These are phyloP conservation scores for Endotrypanum monterogeii DNA, from an alignment of 208 protist species.

Conservation along the genomic window DNA sequence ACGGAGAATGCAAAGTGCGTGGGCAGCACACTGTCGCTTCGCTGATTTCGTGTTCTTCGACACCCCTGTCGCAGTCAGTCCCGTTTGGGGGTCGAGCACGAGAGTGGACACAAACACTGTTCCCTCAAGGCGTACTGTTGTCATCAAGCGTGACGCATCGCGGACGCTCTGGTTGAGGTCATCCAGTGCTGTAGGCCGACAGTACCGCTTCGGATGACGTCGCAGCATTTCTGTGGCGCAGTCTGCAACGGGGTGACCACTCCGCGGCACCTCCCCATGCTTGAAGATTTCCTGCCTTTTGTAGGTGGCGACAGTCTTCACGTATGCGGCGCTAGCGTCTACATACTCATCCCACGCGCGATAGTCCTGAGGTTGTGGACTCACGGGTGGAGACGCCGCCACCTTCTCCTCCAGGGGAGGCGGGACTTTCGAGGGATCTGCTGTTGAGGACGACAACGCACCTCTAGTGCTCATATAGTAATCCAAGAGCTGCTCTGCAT, in stretches of 20 bases:
- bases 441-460: neutral
- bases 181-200: constrained; percentile 33
- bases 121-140: constrained; percentile 20
- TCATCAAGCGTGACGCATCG: constrained; percentile 41
- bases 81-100: constrained; percentile 35
- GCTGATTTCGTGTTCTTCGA: constrained; percentile 45
- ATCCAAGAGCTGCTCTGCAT: constrained; percentile 70
- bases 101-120: constrained; percentile 57
- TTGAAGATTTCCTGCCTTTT: constrained; percentile 19
- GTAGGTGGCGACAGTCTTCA: constrained; percentile 14
- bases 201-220: constrained; percentile 12
- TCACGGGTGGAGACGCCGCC: neutral
- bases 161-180: constrained; percentile 49
- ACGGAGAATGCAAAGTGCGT: constrained; percentile 60
- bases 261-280: constrained; percentile 37
- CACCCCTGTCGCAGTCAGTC: constrained; percentile 57
- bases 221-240: constrained; percentile 45
- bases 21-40: constrained; percentile 60
- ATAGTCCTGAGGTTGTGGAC: neutral
- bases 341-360: constrained; percentile 47
- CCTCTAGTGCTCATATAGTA: constrained; percentile 38
- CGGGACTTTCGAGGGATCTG: neutral
- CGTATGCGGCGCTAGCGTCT: constrained; percentile 37
- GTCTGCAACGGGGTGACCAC: constrained; percentile 54
- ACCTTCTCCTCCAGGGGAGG: constrained; percentile 24